Evolutionary conservation across 805 yeast genomes (phyloP), one percentile per base, ranked within the genome.

Genomic region (Dipodascopsis uninucleata): DNA sequence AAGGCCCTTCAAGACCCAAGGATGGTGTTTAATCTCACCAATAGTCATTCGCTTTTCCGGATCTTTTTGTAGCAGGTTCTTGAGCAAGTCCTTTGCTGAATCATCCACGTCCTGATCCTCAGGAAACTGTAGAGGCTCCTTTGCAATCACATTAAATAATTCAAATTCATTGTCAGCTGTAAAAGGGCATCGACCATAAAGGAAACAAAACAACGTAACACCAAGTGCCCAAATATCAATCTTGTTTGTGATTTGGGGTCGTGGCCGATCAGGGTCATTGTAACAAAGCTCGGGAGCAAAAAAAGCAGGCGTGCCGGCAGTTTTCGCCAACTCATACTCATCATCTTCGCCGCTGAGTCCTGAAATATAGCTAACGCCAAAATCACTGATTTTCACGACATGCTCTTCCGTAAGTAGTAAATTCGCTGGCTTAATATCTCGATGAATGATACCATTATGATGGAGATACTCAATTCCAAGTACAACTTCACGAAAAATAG

Each of bases 191-290:
- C 75, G 72, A 8, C 98, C 98, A 67, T 85, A 90, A 10, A 90
- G 61, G 29, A 93, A 67, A 61, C 97, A 89, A 64, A 80, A 93
- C 14, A 93, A 67, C 0, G 97, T 89, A 4, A 90, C 88, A 8
- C 98, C 98, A 17, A 88, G 65, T 0, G 98, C 95, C 98, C 98
- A 93, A n/a, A 90, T 83, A 66, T 93, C 98, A 43, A 93, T 85
- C 63, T 85, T 87, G 61, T 81, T 73, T 41, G 85, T 82, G 32
- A 90, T 82, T 42, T 72, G 77, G 3, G 80, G 76, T 38, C 57
- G 64, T 52, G 50, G 59, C 50, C 57, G 61, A 4, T 59, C 52
- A 6, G 56, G 48, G 43, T 75, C 77, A 1, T 85, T 80, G 42
- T 74, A 72, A 61, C 96, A 89, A 36, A 89, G 71, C 62, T 93